These are phyloP conservation scores for Acrodontium crateriforme DNA, from an alignment of 2,329 filamentous ascomycete species.

Conservation along the genomic window DNA sequence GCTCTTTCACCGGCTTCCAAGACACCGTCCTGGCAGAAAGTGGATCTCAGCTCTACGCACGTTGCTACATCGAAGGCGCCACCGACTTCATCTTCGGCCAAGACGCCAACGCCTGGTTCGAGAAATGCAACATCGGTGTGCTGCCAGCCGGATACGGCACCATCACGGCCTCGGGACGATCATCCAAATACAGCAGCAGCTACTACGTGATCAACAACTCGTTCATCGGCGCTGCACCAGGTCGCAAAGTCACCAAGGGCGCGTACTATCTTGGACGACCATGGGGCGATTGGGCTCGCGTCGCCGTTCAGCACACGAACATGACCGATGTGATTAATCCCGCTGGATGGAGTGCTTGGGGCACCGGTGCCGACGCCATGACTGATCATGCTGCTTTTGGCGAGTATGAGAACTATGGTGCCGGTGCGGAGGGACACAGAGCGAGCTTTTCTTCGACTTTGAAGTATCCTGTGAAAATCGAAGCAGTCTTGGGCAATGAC, in stretches of 20 bases:
- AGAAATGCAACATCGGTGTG: conserved; percentile 35
- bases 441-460: conserved; percentile 35
- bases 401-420: conserved; percentile 47
- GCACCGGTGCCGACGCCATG: conserved; percentile 30
- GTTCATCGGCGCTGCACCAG: conserved; percentile 29
- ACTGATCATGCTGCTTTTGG: conserved; percentile 41
- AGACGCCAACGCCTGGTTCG: conserved; percentile 38
- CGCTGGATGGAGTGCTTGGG: conserved; percentile 47
- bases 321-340: conserved; percentile 44
- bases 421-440: conserved; percentile 40
- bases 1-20: conserved; percentile 39
- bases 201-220: conserved; percentile 44
- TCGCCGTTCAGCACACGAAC: conserved; percentile 37
- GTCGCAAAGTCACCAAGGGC: conserved; percentile 25
- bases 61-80: conserved; percentile 42
- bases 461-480: conserved; percentile 28
- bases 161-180: conserved; percentile 32
- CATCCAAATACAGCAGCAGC: conserved; percentile 23
- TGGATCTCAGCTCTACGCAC: conserved; percentile 43
- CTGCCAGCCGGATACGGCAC: conserved; percentile 28
- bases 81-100: conserved; percentile 49
- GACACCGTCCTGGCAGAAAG: conserved; percentile 39
- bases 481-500: conserved; percentile 31
- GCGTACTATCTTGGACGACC: conserved; percentile 40
- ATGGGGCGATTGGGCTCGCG: conserved; percentile 38